phyloP scores from a whole-genome alignment of 2,329 filamentous ascomycete genomes.

The Aspergillus sp. region DNA sequence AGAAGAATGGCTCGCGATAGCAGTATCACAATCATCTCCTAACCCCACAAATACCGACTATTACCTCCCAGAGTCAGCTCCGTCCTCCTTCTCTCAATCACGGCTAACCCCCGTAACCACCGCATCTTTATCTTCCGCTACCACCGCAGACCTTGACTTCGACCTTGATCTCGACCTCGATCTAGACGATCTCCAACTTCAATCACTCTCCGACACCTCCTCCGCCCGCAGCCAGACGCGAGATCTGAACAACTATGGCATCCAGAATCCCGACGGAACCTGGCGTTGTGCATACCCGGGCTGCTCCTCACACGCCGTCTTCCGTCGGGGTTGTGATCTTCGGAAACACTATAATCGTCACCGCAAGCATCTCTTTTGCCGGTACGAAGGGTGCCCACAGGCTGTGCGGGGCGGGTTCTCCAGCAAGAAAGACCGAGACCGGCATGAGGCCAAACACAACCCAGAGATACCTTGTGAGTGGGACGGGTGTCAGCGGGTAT shows the following conservation, averaged over 20 bases:
- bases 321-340: slow-evolving; percentile 62
- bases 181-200: background rate
- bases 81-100: slow-evolving; percentile 1
- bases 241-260: slow-evolving; percentile 37
- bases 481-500: slow-evolving; percentile 59
- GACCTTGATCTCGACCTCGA: slow-evolving; percentile 1
- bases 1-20: background rate
- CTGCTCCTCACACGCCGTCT: slow-evolving; percentile 60
- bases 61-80: background rate
- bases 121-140: background rate
- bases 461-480: slow-evolving; percentile 61
- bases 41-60: background rate
- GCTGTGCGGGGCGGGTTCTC: slow-evolving; percentile 60
- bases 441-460: slow-evolving; percentile 65
- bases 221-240: slow-evolving; percentile 3
- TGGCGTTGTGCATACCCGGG: slow-evolving; percentile 62
- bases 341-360: slow-evolving; percentile 65
- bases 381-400: slow-evolving; percentile 60
- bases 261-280: slow-evolving; percentile 38
- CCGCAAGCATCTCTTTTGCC: slow-evolving; percentile 63
- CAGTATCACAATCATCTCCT: background rate
- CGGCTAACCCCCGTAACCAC: slow-evolving; percentile 4
- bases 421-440: slow-evolving; percentile 62
- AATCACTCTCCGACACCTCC: background rate
- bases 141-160: slow-evolving; percentile 8